A percentile compares a stretch with the other conserved stretches of the same genome.
Evolutionary conservation across 1,284 basidiomycete species (phyloP).

Genomic region (Tremellales sp.): DNA sequence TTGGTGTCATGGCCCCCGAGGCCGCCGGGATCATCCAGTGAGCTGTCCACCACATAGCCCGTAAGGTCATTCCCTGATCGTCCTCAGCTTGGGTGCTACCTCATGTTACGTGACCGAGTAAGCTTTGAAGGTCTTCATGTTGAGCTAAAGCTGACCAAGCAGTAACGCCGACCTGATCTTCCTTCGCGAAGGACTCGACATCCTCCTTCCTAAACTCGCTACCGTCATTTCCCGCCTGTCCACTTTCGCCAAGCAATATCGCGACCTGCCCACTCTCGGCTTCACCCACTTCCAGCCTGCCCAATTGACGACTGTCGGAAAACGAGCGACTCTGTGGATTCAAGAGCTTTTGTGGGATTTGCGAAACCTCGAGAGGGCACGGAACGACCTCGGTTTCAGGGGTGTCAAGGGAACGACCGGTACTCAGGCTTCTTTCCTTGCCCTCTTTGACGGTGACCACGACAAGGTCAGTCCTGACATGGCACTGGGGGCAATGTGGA

Average conservation of each 20-base stretch:
- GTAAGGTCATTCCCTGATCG: background rate
- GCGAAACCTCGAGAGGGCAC: slow-evolving; percentile 83
- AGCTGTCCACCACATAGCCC: slow-evolving; percentile 27
- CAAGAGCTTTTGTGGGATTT: slow-evolving; percentile 98
- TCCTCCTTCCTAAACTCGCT: slow-evolving; percentile 81
- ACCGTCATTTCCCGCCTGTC: slow-evolving; percentile 85
- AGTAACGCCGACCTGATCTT: slow-evolving; percentile 98
- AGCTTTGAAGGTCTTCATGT: slow-evolving; percentile 37
- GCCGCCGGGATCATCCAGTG: slow-evolving; percentile 97
- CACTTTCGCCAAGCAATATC: slow-evolving; percentile 67
- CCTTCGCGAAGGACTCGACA: slow-evolving; percentile 77
- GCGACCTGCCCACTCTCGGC: slow-evolving; percentile 80
- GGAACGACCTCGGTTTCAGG: slow-evolving; percentile 93
- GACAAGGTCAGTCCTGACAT: slow-evolving; percentile 60
- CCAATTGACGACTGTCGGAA: slow-evolving; percentile 98
- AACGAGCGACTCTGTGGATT: slow-evolving; percentile 96
- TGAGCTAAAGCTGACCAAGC: slow-evolving; percentile 7
- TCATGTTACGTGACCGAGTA: slow-evolving; percentile 99
- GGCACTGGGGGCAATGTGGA: background rate
- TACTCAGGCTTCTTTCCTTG: slow-evolving; percentile 92
- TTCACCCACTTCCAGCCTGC: slow-evolving; percentile 99
- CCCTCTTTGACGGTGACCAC: slow-evolving; percentile 93
- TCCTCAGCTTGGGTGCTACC: slow-evolving; percentile 78
- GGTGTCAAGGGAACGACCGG: slow-evolving; percentile 99
- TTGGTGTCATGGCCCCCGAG: slow-evolving; percentile 87